These are phyloP conservation scores for Kwoniella botswanensis DNA, from an alignment of 768 basidiomycete genomes.

Conservation along the genomic window DNA sequence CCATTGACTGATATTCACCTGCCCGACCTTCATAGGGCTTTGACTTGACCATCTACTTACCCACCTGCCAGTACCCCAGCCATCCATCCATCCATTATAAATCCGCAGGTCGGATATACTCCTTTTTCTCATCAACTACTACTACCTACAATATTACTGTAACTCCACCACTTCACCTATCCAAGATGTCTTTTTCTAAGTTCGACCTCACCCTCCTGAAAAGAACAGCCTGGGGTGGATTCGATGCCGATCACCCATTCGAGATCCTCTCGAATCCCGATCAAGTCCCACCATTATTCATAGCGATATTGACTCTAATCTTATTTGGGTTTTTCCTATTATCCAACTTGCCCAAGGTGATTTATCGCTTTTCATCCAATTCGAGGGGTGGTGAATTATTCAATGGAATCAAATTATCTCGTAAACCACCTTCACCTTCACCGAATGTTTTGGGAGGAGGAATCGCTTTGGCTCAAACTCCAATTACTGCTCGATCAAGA, in stretches of 20 bases:
- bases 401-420: conserved; percentile 11
- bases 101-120: background rate
- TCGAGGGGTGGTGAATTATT: conserved; percentile 8
- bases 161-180: background rate
- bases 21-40: background rate
- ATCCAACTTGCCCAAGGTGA: conserved; percentile 8
- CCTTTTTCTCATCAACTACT: background rate
- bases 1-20: background rate
- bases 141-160: background rate
- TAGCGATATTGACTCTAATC: background rate
- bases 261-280: conserved; percentile 18
- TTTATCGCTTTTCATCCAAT: conserved; percentile 6
- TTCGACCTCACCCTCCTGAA: background rate
- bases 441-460: background rate
- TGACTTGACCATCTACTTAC: background rate
- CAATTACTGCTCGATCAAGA: conserved; percentile 10
- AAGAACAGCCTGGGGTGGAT: conserved; percentile 16
- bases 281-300: conserved; percentile 7
- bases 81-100: background rate
- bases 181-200: background rate
- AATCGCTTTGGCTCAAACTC: conserved; percentile 16
- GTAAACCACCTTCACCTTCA: conserved; percentile 10
- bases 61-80: too few relatives aligned
- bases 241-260: conserved; percentile 18
- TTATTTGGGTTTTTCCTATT: conserved; percentile 10